A percentile compares a stretch with the other conserved stretches of the same genome.
Conservation (phyloP, 2,329 filamentous ascomycete genomes). For the Fusarium hostae region DNA sequence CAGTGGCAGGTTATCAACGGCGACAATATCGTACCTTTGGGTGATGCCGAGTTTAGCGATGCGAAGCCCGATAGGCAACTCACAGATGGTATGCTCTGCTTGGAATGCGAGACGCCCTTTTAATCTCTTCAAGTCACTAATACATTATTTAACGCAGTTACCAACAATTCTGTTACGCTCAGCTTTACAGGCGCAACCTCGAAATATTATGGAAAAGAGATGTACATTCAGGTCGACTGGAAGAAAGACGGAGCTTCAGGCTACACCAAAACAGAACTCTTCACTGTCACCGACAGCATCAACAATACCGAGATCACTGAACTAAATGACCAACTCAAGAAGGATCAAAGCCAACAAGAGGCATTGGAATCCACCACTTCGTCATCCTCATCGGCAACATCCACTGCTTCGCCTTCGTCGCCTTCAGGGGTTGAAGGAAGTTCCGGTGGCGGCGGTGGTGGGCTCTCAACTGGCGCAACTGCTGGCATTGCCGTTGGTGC, state of each 20-base stretch:
- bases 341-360: not conserved
- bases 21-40: not conserved
- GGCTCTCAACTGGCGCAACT: slow-evolving; percentile 56
- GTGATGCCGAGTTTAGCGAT: not conserved
- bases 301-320: not conserved
- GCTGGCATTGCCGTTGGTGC: slow-evolving; percentile 60
- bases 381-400: slow-evolving; percentile 1
- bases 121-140: not conserved
- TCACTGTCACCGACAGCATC: slow-evolving; percentile 18
- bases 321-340: not conserved
- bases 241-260: not conserved
- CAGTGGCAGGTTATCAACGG: not conserved
- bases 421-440: not conserved
- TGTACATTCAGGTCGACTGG: slow-evolving; percentile 25
- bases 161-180: not conserved
- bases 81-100: not conserved
- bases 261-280: slow-evolving; percentile 9
- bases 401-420: not conserved
- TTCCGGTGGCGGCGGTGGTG: slow-evolving; percentile 32
- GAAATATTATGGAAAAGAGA: slow-evolving; percentile 2
- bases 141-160: not conserved
- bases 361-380: not conserved
- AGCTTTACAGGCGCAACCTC: not conserved
- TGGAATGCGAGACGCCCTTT: not conserved
- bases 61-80: not conserved